A percentile compares a stretch with the other conserved stretches of the same genome.
Conservation (phyloP, 2,329 filamentous ascomycete genomes). For the Epichloe brachyelytri region DNA sequence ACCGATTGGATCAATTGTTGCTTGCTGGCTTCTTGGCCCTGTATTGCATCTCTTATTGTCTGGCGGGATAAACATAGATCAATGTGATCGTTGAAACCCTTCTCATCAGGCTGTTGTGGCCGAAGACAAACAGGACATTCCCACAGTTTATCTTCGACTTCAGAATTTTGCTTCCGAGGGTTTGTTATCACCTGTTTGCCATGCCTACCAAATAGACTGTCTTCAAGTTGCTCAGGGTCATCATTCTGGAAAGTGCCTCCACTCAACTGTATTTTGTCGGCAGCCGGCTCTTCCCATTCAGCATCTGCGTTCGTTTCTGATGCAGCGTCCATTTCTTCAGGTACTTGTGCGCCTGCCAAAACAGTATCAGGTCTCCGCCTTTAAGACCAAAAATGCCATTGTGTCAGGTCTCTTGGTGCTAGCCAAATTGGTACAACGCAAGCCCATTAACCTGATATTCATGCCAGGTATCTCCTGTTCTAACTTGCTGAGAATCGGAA, state of each 20-base stretch:
- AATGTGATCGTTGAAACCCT: conserved; percentile 78
- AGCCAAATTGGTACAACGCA: conserved; percentile 77
- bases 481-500: conserved; percentile 75
- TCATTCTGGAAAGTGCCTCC: neutral
- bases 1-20: conserved; percentile 21
- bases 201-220: conserved; percentile 18
- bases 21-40: conserved; percentile 29
- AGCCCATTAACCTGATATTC: conserved; percentile 73
- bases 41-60: conserved; percentile 73
- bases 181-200: conserved; percentile 40
- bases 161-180: conserved; percentile 20
- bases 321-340: conserved; percentile 21
- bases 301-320: conserved; percentile 21
- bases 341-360: conserved; percentile 9
- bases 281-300: conserved; percentile 56
- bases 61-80: conserved; percentile 79
- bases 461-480: conserved; percentile 72
- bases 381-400: conserved; percentile 61
- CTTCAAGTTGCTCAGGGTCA: neutral
- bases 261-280: conserved; percentile 28
- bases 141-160: conserved; percentile 47
- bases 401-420: conserved; percentile 72
- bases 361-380: conserved; percentile 13
- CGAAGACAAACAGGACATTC: conserved; percentile 78
- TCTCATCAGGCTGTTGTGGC: conserved; percentile 63